Evolutionary conservation across 2,329 filamentous ascomycete genomes (phyloP), one percentile per base, ranked within the genome.

Genomic region (Paecilomyces dactylethromorphus): DNA sequence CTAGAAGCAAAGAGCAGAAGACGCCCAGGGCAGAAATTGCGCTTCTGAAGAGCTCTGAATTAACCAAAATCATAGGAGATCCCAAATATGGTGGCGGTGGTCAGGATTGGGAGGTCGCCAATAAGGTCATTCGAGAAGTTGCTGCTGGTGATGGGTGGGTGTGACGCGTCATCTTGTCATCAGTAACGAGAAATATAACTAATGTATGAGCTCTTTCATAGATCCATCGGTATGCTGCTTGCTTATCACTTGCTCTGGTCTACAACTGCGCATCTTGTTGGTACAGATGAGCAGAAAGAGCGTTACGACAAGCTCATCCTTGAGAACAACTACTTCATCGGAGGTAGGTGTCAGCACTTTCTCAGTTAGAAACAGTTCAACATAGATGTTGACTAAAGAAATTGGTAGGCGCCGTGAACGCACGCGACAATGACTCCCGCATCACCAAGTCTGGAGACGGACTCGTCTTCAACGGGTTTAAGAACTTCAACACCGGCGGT

Each of bases 401-500:
- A 45, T n/a, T 18, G 5, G n/a, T 45, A 45, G 35, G 35, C 35
- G 83, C 86, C 0, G 86, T 88, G 21, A 88, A 88, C 62, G 85
- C 85, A 0, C 81, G 86, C 3, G 85, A 88, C 66, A 83, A 75
- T 45, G 85, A 88, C 63, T 71, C 87, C 8, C 81, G 78, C 31
- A 84, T 87, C 60, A 83, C 76, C 0, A 70, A 76, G 1, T 77
- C 84, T 0, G 83, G 81, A 1, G 81, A 84, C 3, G 72, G 79
- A 2, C 69, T 88, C 13, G 68, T 85, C 1, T 88, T 86, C 69
- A 82, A 83, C 59, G 85, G 86, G 1, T 79, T 78, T 70, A 89
- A 89, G 69, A 78, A 82, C 71, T 88, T 88, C 76, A 88, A 86
- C 66, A 89, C 86, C 0, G 86, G 86, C 0, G 86, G 85, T 26